Conservation (phyloP, 192 early-diverging fungal genomes). For the Coemansia sp. region DNA sequence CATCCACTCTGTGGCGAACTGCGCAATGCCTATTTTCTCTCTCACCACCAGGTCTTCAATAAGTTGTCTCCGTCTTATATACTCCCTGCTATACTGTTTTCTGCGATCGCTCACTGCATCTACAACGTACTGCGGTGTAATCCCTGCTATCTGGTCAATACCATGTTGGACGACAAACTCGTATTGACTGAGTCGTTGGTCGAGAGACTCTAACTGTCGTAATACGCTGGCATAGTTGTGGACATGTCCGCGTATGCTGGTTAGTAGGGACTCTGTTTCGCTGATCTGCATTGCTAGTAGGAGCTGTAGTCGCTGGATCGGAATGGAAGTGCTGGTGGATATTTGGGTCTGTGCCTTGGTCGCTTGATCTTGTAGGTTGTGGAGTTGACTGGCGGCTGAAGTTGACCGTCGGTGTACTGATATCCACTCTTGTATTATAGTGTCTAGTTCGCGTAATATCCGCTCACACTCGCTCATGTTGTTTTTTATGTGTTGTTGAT, state of each 20-base stretch:
- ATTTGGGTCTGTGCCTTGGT: neutral
- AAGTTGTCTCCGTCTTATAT: neutral
- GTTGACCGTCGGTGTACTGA: conserved; percentile 4
- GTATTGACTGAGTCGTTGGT: neutral
- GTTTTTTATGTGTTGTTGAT: neutral
- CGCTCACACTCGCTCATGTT: conserved; percentile 1
- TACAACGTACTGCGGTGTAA: conserved; percentile 14
- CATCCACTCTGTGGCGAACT: conserved; percentile 10
- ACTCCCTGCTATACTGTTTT: conserved; percentile 11
- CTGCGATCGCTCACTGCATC: neutral
- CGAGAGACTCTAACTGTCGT: neutral
- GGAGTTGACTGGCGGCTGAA: conserved; percentile 5
- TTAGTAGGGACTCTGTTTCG: neutral
- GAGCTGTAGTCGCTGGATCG: neutral
- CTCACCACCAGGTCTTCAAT: neutral
- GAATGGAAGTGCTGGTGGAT: neutral
- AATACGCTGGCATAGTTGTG: conserved; percentile 1
- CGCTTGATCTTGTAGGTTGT: conserved; percentile 12
- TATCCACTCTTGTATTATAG: conserved; percentile 17
- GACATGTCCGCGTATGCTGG: neutral
- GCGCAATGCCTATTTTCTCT: neutral
- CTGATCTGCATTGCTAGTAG: conserved; percentile 2
- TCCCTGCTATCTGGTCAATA: conserved; percentile 10
- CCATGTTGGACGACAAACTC: neutral
- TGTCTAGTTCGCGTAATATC: conserved; percentile 18